Evolutionary conservation across 2,329 filamentous ascomycete species (phyloP), one percentile per base, ranked within the genome.

Genomic region (Cercospora citrullina): DNA sequence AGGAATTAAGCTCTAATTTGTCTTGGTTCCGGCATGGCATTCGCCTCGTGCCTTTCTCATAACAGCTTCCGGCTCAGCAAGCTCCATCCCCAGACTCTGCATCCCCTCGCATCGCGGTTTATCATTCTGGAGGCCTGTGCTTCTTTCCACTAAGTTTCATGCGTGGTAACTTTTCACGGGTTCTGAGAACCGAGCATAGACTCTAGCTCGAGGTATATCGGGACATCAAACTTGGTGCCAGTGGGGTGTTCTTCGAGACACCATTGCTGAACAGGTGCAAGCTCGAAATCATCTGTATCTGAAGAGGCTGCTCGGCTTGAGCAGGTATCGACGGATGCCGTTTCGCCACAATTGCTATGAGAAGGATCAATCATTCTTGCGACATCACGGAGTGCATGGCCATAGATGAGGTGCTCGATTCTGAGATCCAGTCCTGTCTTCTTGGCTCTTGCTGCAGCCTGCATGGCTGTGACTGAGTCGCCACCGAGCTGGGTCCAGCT

Each of bases 71-170:
- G 6, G 6, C 16, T n/a, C 14, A 39, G 36, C 36, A n/a, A 39
- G 36, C 2, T 2, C 1, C n/a, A n/a, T 39, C 1, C 6, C n/a
- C 36, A 3, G 36, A 39, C 14, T 0, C 1, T 4, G 0, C 16
- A 3, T n/a, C 8, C 16, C 6, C 36, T n/a, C 16, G 5, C 36
- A 39, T 39, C 16, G 16, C 1, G 16, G n/a, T 4, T 14, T n/a
- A 8, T 39, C 36, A 39, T 3, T 3, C 16, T n/a, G 36, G 1
- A 39, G 36, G n/a, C 16, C 16, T 3, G 36, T 39, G 1, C 16
- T 39, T n/a, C 36, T 2, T 3, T n/a, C 2, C 14, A 39, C 36
- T n/a, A 7, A 39, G 16, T 30, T 4, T 5, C 30, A 8, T 8
- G 1, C 7, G 16, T 48, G 45, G 8, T 23, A 9, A 3, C 1